Percentiles rank a stretch among this genome's conserved stretches.
Conservation (phyloP, 805 yeast genomes). For the Henningerozyma blattae region DNA sequence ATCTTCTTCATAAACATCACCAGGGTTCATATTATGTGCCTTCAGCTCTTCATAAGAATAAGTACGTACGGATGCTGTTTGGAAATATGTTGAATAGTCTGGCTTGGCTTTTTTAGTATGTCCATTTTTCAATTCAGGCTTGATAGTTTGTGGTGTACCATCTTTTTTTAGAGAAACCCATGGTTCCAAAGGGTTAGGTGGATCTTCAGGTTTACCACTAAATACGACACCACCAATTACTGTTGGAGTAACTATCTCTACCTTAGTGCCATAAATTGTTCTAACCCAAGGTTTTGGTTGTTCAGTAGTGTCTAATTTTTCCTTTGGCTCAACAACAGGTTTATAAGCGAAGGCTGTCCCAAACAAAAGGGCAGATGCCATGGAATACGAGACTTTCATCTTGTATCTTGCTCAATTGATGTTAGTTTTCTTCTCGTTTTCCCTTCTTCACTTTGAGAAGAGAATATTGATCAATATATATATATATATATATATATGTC, state of each 20-base stretch:
- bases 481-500: background rate
- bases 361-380: background rate
- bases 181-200: conserved; percentile 56
- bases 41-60: conserved; percentile 50
- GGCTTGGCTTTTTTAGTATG: conserved; percentile 54
- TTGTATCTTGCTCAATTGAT: background rate
- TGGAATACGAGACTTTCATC: background rate
- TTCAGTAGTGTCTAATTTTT: conserved; percentile 27
- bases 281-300: conserved; percentile 58
- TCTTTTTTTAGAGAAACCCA: conserved; percentile 72
- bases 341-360: conserved; percentile 4
- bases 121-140: conserved; percentile 68
- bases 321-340: conserved; percentile 24
- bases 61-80: conserved; percentile 48
- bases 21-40: conserved; percentile 63
- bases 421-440: background rate
- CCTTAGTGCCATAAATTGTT: conserved; percentile 44
- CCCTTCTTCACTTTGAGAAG: background rate
- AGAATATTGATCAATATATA: background rate
- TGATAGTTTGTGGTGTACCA: conserved; percentile 71
- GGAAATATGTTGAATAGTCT: conserved; percentile 64
- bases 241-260: conserved; percentile 59
- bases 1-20: conserved; percentile 45
- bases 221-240: conserved; percentile 49
- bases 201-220: conserved; percentile 31